Percentiles rank a stretch among this genome's conserved stretches.
Evolutionary conservation across 495 filamentous ascomycete genomes (phyloP).

Genomic region (Collariella sp.): DNA sequence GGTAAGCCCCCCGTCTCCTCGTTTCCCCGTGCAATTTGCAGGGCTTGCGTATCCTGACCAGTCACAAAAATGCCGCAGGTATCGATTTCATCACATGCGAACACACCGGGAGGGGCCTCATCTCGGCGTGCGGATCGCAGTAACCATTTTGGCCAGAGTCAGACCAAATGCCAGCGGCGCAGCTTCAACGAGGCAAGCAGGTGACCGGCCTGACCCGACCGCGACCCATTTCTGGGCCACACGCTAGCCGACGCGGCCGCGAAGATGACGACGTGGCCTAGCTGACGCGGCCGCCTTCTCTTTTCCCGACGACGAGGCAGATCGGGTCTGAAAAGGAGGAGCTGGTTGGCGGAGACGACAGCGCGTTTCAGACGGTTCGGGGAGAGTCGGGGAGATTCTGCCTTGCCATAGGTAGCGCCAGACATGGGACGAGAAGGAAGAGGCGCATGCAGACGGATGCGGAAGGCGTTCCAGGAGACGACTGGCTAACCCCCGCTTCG

Average conservation of each 20-base stretch:
- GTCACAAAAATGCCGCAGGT: slow-evolving; percentile 11
- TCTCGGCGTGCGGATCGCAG: slow-evolving; percentile 5
- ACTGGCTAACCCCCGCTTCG: background rate
- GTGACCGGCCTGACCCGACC: slow-evolving; percentile 1
- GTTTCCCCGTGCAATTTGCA: background rate
- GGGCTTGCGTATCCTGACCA: slow-evolving; percentile 4
- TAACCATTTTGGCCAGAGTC: slow-evolving; percentile 1
- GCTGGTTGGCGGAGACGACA: background rate
- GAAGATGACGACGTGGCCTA: slow-evolving; percentile 5
- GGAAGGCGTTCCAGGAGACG: background rate
- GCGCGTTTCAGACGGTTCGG: background rate
- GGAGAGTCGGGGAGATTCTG: slow-evolving; percentile 3
- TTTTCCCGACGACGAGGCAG: slow-evolving; percentile 9
- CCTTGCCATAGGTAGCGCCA: slow-evolving; percentile 8
- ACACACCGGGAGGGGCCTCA: slow-evolving; percentile 7
- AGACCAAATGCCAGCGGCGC: slow-evolving; percentile 7
- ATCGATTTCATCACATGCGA: slow-evolving; percentile 3
- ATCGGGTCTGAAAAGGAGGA: slow-evolving; percentile 3
- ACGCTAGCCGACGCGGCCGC: background rate
- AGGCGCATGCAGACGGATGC: slow-evolving; percentile 6
- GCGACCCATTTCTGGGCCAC: slow-evolving; percentile 6
- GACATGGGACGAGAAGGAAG: slow-evolving; percentile 4
- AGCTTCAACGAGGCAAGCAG: background rate
- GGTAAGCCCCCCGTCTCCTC: background rate
- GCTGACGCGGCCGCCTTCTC: slow-evolving; percentile 3